Percentiles rank a stretch among this genome's conserved stretches.
phyloP scores from a whole-genome alignment of 2,329 filamentous ascomycete genomes.

The Blastomyces parvus region DNA sequence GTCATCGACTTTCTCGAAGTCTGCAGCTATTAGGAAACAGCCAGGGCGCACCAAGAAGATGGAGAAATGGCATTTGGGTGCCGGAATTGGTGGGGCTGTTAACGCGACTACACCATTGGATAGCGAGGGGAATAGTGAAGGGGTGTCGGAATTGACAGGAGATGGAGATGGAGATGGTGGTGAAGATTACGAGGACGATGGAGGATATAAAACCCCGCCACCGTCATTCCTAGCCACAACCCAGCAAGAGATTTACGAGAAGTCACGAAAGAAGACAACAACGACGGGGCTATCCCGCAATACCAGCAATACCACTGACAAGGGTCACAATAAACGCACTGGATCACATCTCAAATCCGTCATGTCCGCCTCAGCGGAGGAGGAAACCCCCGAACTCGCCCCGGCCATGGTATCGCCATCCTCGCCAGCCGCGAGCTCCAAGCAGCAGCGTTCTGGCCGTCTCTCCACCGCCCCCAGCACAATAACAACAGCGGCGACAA shows the following conservation, averaged over 20 bases:
- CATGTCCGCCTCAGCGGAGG: background rate
- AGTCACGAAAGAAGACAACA: background rate
- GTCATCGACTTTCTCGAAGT: background rate
- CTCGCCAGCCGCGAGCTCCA: background rate
- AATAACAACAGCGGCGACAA: background rate
- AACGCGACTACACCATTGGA: background rate
- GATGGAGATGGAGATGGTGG: background rate
- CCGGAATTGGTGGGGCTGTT: background rate
- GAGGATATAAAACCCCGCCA: background rate
- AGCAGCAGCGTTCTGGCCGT: background rate
- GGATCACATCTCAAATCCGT: constrained; percentile 5
- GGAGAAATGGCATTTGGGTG: background rate
- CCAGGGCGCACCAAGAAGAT: background rate
- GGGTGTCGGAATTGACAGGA: background rate
- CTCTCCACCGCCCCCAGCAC: background rate
- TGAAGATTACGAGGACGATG: background rate
- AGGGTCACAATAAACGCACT: background rate
- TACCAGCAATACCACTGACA: background rate
- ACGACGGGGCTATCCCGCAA: too few species aligned
- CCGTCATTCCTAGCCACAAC: background rate
- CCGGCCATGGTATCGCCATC: background rate
- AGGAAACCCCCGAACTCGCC: background rate
- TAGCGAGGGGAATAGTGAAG: background rate
- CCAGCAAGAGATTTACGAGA: background rate
- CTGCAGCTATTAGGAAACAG: background rate